phyloP scores from a whole-genome alignment of 73 alveolate genomes.

The Paramecium bursaria region DNA sequence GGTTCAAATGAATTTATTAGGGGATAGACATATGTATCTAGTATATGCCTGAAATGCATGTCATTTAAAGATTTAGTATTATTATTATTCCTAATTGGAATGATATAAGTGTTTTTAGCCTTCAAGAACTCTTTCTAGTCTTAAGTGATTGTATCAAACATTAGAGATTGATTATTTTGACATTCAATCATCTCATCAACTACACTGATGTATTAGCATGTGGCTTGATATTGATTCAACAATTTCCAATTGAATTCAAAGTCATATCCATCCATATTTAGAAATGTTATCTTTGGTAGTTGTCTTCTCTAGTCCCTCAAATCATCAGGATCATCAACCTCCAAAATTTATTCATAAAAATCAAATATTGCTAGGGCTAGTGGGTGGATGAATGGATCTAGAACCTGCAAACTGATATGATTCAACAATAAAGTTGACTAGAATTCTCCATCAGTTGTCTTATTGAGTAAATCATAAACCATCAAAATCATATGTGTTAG shows the following conservation, averaged over 20 bases:
- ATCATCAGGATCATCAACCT: slow-evolving; percentile 21
- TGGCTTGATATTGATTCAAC: slow-evolving; percentile 8
- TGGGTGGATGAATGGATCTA: slow-evolving; percentile 62
- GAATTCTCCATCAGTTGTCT: slow-evolving; percentile 58
- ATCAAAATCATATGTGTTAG: slow-evolving; percentile 6
- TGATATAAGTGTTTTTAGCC: slow-evolving; percentile 46
- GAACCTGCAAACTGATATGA: neutral
- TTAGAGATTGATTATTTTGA: neutral
- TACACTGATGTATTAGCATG: slow-evolving; percentile 34
- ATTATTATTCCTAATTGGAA: slow-evolving; percentile 32
- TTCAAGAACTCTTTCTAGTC: neutral
- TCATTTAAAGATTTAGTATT: slow-evolving; percentile 46
- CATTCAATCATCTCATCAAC: slow-evolving; percentile 45
- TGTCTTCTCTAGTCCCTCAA: neutral
- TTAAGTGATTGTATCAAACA: slow-evolving; percentile 48
- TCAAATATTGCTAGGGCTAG: slow-evolving; percentile 24
- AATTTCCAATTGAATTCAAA: slow-evolving; percentile 50
- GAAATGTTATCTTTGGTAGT: slow-evolving; percentile 34
- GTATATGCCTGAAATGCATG: slow-evolving; percentile 58
- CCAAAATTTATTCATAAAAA: slow-evolving; percentile 48
- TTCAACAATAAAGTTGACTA: slow-evolving; percentile 34
- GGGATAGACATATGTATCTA: slow-evolving; percentile 46
- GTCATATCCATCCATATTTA: slow-evolving; percentile 53
- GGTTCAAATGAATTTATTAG: slow-evolving; percentile 39
- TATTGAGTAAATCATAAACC: slow-evolving; percentile 55